Percentiles rank a stretch among this genome's conserved stretches.
Conservation (phyloP, 371 early-diverging fungal species). For the Apophysomyces variabilis region DNA sequence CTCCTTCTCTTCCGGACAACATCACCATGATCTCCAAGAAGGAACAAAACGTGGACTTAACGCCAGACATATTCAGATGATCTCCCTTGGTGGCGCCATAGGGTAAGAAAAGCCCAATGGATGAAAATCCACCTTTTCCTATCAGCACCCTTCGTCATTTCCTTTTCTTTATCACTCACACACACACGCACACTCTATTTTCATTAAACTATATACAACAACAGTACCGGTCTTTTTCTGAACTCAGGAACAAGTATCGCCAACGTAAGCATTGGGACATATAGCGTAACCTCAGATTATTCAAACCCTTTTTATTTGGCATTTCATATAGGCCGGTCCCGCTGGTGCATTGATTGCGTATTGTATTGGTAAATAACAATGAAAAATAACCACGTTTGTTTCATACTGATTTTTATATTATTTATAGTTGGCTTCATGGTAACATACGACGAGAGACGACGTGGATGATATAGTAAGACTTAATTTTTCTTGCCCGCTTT, state of each 20-base stretch:
- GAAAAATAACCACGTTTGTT: not conserved
- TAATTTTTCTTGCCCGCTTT: not conserved
- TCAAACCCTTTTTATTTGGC: too few relatives aligned
- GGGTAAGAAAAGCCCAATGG: constrained; percentile 39
- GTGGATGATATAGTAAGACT: not conserved
- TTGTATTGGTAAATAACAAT: constrained; percentile 28
- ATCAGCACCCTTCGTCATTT: not conserved
- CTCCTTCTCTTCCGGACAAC: not conserved
- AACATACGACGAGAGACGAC: not conserved
- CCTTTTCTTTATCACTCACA: too few relatives aligned
- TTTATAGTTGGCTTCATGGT: constrained; percentile 69
- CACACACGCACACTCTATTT: too few relatives aligned
- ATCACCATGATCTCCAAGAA: constrained; percentile 17
- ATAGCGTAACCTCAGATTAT: not conserved
- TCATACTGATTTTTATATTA: not conserved
- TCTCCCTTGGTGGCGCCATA: constrained; percentile 70
- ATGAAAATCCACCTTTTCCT: constrained; percentile 5
- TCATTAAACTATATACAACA: too few relatives aligned
- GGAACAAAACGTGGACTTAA: constrained; percentile 64
- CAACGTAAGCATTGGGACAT: constrained; percentile 21
- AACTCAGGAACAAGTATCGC: constrained; percentile 79
- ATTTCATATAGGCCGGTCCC: constrained; percentile 43
- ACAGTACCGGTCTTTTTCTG: constrained; percentile 86
- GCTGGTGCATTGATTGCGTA: constrained; percentile 57
- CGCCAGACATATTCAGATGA: constrained; percentile 83